Evolutionary conservation across 202 grass and related monocot genomes (phyloP), one percentile per base, ranked within the genome.

Genomic region (Brachypodium distachyon): DNA sequence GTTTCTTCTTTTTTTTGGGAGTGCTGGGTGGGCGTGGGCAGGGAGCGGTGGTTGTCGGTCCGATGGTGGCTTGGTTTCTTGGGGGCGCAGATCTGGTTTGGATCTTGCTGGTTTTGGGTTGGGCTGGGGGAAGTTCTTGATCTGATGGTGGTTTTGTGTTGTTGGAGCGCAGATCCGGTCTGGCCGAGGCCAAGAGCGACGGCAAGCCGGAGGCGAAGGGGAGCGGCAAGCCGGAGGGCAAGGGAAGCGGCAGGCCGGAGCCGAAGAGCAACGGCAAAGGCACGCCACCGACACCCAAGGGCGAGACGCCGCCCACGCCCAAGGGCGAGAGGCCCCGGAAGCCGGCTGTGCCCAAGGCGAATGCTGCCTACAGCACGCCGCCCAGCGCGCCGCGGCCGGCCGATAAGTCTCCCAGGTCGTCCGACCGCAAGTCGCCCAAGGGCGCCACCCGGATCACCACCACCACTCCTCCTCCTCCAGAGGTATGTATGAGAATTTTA

Each of bases 341-440:
- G 80, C 82, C 77, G 29, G 83, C 72, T 0, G 84, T 84, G 12
- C 87, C 87, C 54, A 82, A 82, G 63, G 54, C 77, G 54, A 73
- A 58, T 46, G 78, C 81, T 42, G 57, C 80, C 47, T 51, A 75
- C 11, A 34, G 70, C 76, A 77, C 78, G 72, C 68, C 78, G 79
- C 72, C 84, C 6, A 80, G 80, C 61, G 84, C 81, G 48, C 77
- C 85, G 14, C 88, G 77, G 1, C 21, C 70, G 0, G 76, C 85
- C 17, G 85, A 93, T 16, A 93, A 77, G 76, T 90, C 87, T 4
- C 78, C 88, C 47, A 73, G 78, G 44, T 90, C 91, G 1, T 58
- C 78, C 34, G 84, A 91, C 38, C 85, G 89, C 81, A 87, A 85
- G 77, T 76, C 82, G 28, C 58, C 85, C 60, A 91, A 88, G 76